Evolutionary conservation across 371 early-diverging fungal genomes (phyloP), one percentile per base, ranked within the genome.

Genomic region (Gilbertella persicaria): DNA sequence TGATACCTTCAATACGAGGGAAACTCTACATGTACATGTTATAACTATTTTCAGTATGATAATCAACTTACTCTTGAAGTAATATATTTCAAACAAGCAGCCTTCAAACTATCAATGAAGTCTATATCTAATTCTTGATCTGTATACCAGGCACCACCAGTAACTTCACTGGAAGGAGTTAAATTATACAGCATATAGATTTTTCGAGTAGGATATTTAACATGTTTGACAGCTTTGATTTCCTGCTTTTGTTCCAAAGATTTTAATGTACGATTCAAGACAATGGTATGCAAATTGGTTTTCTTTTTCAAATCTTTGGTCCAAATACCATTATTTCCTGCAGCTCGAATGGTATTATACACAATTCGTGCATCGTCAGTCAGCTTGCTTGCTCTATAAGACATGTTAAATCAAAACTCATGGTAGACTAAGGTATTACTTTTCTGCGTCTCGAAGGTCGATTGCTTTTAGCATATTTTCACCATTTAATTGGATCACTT

Each of bases 131-230:
- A 75, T 53, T 96, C 97, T 59, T 96, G 92, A 71, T 98, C 97
- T 1, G 92, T 94, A 67, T 91, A 99, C 96, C 97, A 99, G 19
- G 93, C 89, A 16, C 99, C 98, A 60, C 99, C 99, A 20, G 97
- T 96, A 9, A 99, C 80, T 58, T 97, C 97, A 25, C 85, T 87
- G 10, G 96, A 94, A 3, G 99, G 98, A 1, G 85, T 83, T 38
- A 93, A 45, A 50, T 95, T 91, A 50, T 75, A 89, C 19, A 98
- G 78, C 94, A 99, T 96, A 72, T 98, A 99, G 20, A 94, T 79
- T 57, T 97, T 97, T 53, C 91, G 85, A 13, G 93, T 92, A 1
- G 95, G 91, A 62, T 80, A 80, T 87, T 99, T 99, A 63, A 98
- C 89, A 12, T 93, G 91, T 58, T 97, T 98, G 54, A 98, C 86